phyloP scores from a whole-genome alignment of 208 protist genomes.

The Wallacemonas rigidus region DNA sequence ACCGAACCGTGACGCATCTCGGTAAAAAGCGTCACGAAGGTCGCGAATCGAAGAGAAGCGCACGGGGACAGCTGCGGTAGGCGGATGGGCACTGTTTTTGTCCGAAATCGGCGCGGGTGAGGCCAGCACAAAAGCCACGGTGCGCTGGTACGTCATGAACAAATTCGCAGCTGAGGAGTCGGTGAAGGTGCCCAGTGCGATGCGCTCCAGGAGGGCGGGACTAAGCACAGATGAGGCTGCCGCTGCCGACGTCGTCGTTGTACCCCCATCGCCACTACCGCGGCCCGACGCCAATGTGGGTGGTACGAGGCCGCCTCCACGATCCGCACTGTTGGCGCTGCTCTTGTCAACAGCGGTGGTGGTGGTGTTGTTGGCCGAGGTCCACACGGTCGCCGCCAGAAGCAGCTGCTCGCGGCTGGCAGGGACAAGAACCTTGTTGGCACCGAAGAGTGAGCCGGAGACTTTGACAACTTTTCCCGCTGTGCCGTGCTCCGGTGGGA shows the following conservation, averaged over 20 bases:
- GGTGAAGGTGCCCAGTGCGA: slow-evolving; percentile 70
- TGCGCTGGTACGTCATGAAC: slow-evolving; percentile 36
- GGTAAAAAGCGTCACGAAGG: slow-evolving; percentile 41
- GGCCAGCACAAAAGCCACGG: slow-evolving; percentile 9
- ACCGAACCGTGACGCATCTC: slow-evolving; percentile 44
- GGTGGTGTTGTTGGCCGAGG: slow-evolving; percentile 1
- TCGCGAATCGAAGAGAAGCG: slow-evolving; percentile 31
- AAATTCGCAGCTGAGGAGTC: slow-evolving; percentile 43
- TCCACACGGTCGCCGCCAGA: slow-evolving; percentile 43
- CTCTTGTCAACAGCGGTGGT: too few species aligned
- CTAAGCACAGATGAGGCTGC: slow-evolving; percentile 18
- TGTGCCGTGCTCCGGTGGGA: slow-evolving; percentile 10
- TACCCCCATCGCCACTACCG: background rate
- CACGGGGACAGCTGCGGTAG: slow-evolving; percentile 1
- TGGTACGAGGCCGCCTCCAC: background rate
- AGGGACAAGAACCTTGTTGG: slow-evolving; percentile 62
- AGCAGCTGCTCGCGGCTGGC: slow-evolving; percentile 57
- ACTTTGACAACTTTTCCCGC: slow-evolving; percentile 17
- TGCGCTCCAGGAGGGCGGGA: slow-evolving; percentile 51
- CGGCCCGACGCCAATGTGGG: background rate
- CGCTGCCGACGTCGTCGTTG: background rate
- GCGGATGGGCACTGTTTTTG: background rate
- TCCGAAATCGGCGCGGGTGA: background rate
- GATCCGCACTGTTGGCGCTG: background rate
- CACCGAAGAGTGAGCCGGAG: slow-evolving; percentile 41